These are phyloP conservation scores for Austroboletus eburneus DNA, from an alignment of 768 basidiomycete genomes.

Conservation along the genomic window DNA sequence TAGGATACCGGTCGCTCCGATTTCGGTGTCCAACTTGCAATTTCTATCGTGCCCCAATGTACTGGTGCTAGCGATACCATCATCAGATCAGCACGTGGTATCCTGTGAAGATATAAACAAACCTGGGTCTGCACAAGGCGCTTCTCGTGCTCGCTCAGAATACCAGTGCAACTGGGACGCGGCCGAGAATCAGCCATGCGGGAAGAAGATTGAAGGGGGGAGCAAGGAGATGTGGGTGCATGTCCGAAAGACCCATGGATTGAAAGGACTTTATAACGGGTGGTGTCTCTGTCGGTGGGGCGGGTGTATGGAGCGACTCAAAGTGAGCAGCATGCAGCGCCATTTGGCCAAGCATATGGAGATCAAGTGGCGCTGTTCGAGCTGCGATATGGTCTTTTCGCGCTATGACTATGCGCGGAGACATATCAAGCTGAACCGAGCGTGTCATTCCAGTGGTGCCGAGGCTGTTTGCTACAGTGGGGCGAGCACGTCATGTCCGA, in stretches of 20 bases:
- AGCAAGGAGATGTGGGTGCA: constrained; percentile 11
- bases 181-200: neutral
- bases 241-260: constrained; percentile 7
- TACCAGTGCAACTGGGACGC: constrained; percentile 7
- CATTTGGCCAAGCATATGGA: constrained; percentile 8
- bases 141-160: neutral
- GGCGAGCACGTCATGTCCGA: too few species aligned
- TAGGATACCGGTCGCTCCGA: neutral
- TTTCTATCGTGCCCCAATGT: neutral
- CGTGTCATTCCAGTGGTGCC: constrained; percentile 4
- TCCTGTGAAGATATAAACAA: neutral
- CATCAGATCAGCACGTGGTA: neutral
- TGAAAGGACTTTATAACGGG: constrained; percentile 5
- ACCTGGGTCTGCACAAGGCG: neutral
- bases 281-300: constrained; percentile 4
- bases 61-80: neutral
- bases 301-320: constrained; percentile 10
- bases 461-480: neutral
- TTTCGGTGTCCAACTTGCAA: neutral
- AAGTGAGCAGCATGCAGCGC: constrained; percentile 9
- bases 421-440: constrained; percentile 9
- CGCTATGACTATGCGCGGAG: constrained; percentile 5
- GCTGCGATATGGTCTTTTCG: constrained; percentile 4
- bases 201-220: constrained; percentile 9
- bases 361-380: constrained; percentile 12